Evolutionary conservation across 2,329 filamentous ascomycete species (phyloP), one percentile per base, ranked within the genome.

Genomic region (Trichoderma semiorbis): DNA sequence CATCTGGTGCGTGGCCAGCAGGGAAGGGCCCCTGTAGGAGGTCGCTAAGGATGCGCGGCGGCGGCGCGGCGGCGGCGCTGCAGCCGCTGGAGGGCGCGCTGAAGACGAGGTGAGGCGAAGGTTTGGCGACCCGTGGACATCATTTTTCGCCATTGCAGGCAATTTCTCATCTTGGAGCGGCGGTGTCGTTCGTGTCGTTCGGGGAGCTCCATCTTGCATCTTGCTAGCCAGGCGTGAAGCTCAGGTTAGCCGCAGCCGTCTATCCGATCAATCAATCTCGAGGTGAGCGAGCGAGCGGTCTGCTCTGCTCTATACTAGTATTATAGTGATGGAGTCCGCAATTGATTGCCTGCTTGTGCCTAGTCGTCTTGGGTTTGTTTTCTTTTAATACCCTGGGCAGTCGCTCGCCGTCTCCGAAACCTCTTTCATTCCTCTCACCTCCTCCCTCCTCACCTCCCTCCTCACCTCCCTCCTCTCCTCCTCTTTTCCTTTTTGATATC

Each of bases 171-270:
- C 18, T 6, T 18, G 55, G 39, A 43, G 39, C 28, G 26, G 39
- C 28, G 26, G 28, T 58, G 21, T 28, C 28, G 55, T 58, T 47
- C 43, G 18, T 21, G 32, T 47, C 43, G 18, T 21, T 24, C 43
- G n/a, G 39, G 16, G n/a, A 36, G 58, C 58, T 62, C 58, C 58
- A 39, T 39, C 32, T 39, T 34, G 32, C 58, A 62, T 30, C 58
- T 39, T 43, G 39, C 39, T 43, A 43, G 34, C 34, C 34, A 60
- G 32, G 32, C 32, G 34, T 24, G 34, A 62, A 26, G 36, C 36
- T 26, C 50, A 30, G 30, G 26, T 65, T 36, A 18, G 66, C 66
- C 55, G 36, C 36, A 69, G 66, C 66, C 66, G 66, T 69, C 66
- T 69, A 69, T 61, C 66, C 66, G 66, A 69, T 69, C 30, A 21